Base-by-base conservation (phyloP, 2,329 filamentous ascomycete species). In the Capronia coronata region DNA sequence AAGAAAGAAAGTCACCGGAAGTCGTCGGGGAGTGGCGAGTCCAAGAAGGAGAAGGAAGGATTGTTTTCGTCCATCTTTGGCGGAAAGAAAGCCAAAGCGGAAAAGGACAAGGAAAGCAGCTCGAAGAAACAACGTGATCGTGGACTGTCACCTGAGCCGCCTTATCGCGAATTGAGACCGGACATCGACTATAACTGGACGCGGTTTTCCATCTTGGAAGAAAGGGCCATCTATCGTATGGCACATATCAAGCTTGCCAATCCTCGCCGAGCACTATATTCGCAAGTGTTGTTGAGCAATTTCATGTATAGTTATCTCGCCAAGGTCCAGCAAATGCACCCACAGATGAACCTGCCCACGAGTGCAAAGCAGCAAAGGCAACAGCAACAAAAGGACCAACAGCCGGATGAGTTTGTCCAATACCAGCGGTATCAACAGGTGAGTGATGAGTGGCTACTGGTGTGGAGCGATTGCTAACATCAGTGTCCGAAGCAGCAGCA, bases 221-320 rank as follows among this genome's bases (percentile, higher is more conserved):
- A 98, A 71, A 80, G 93, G 51, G 93, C 93, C 16, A 98, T 98
- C 52, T 98, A 98, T 69, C 82, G 93, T 54, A 95, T 98, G 87
- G 93, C 93, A 14, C 93, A 98, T 66, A 94, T 97, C 71, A 98
- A 98, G 69, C 80, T 98, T 54, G 93, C 93, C n/a, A 97, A 98
- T 64, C 93, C 93, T 30, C 83, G 91, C 38, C 84, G 93, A 48
- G 86, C 91, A 34, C 72, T 98, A 44, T 85, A 94, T 64, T 96
- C 91, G 52, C 93, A 98, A 68, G 93, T 98, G 18, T 75, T 98
- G 51, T 78, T 98, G 59, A 96, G 90, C 70, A 98, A 98, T 67
- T 98, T 98, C 69, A 98, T 98, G 93, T 98, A 98, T 71, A 93
- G 89, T 49, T 98, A 98, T 67, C 78, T 98, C 57, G 93, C 93